Evolutionary conservation across 495 filamentous ascomycete species (phyloP).

Genomic region (Penicillium canariense): DNA sequence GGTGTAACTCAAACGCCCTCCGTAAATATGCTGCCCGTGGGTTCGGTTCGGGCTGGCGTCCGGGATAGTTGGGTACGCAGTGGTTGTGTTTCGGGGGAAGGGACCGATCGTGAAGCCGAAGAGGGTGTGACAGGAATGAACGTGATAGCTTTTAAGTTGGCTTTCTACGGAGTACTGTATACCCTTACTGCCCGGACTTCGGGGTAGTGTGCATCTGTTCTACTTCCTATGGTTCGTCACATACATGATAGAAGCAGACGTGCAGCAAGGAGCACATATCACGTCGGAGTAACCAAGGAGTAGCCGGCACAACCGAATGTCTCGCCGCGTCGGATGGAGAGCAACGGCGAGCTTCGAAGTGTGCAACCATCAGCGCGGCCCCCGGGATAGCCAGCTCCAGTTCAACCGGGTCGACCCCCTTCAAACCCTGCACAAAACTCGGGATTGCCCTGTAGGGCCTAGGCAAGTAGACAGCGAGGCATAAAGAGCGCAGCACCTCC

Average conservation of each 20-base stretch:
- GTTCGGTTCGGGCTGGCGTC: too few species aligned
- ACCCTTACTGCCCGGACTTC: too few species aligned
- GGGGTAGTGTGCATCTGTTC: neutral
- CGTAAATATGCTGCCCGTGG: too few species aligned
- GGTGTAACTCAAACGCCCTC: too few species aligned
- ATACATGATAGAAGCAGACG: neutral
- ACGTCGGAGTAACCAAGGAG: too few species aligned
- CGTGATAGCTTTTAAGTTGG: too few species aligned
- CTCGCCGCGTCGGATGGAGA: neutral
- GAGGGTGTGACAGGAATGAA: neutral
- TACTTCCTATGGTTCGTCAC: neutral
- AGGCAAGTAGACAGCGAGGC: neutral
- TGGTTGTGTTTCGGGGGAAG: neutral
- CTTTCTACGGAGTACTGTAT: too few species aligned
- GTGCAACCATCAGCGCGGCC: neutral
- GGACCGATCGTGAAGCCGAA: neutral
- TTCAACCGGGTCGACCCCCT: neutral
- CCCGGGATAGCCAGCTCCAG: neutral
- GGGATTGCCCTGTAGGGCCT: constrained; percentile 1
- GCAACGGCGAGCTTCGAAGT: neutral
- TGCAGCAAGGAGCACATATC: neutral
- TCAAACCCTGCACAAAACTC: neutral
- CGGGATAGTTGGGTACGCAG: neutral
- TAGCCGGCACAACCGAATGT: too few species aligned
- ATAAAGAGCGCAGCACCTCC: neutral